Evolutionary conservation across 2,329 filamentous ascomycete species (phyloP), one percentile per base, ranked within the genome.

Genomic region (Elsinoe australis): DNA sequence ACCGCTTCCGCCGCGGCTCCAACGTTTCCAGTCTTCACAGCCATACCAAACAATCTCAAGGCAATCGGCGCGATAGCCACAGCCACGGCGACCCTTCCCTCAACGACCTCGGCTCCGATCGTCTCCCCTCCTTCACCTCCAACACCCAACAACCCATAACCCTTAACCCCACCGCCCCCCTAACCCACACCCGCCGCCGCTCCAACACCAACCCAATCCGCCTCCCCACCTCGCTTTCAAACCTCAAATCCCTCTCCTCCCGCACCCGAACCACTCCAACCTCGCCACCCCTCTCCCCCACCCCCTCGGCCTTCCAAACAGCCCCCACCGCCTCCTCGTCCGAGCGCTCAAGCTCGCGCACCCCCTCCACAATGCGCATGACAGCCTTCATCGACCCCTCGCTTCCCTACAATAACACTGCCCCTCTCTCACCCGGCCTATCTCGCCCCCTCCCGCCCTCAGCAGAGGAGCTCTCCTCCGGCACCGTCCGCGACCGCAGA

Each of bases 121-220:
- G 21, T 28, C 26, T 44, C 2, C 12, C 24, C 26, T 31, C 39
- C 10, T 18, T 44, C 7, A 24, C 39, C 14, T 22, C 26, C 15
- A 24, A 24, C 6, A 44, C 14, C 4, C 24, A 44, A 21, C n/a
- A n/a, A n/a, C n/a, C n/a, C n/a, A 21, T 17, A 2, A 17, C 24
- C 12, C 24, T 32, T 54, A 19, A 54, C 55, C 10, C 47, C 50
- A 46, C 51, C 51, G 48, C 45, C 29, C 60, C 59, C 24, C 65
- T 67, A 55, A 62, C 57, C 35, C 66, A 33, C 15, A 39, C 9
- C 7, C 59, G 18, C 56, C 60, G 7, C 55, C 60, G 2, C 60
- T 62, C 38, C 3, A 90, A 95, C 55, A 80, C 87, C 39, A 89
- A 96, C 66, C 95, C 89, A 0, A 94, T 95, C 52, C 80, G 86